Conservation (phyloP, 163 green algal species). For the Coccomyxa subellipsoidea region DNA sequence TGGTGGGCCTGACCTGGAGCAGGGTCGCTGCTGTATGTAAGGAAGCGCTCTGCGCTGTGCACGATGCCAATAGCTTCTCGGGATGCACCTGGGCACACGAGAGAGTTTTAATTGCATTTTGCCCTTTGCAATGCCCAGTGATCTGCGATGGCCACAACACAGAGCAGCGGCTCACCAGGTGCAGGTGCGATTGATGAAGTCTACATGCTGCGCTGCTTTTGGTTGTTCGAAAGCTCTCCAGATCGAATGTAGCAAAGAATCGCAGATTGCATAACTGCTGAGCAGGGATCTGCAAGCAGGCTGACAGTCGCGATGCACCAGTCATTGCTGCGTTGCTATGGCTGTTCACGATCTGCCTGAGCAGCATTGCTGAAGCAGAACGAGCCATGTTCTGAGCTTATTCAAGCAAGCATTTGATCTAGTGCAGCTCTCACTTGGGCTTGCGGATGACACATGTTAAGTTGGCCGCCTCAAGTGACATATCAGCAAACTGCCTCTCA, state of each 20-base stretch:
- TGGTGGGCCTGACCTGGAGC: not conserved
- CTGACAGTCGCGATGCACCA: not conserved
- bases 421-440: not conserved
- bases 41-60: not conserved
- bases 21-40: not conserved
- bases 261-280: not conserved
- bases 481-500: too few species aligned
- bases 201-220: not conserved
- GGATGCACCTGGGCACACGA: too few species aligned
- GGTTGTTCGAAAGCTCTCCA: not conserved
- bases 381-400: not conserved
- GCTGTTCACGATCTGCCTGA: not conserved
- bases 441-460: not conserved
- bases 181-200: not conserved
- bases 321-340: not conserved
- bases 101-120: too few species aligned
- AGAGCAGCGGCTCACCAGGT: too few species aligned
- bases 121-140: too few species aligned
- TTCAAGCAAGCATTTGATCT: not conserved
- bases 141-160: too few species aligned
- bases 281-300: not conserved
- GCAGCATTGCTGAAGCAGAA: not conserved
- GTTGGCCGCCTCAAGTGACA: not conserved
- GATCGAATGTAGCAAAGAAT: not conserved
- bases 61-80: too few species aligned